phyloP scores from a whole-genome alignment of 1,284 basidiomycete genomes.

The Leccinum pallidistipes region DNA sequence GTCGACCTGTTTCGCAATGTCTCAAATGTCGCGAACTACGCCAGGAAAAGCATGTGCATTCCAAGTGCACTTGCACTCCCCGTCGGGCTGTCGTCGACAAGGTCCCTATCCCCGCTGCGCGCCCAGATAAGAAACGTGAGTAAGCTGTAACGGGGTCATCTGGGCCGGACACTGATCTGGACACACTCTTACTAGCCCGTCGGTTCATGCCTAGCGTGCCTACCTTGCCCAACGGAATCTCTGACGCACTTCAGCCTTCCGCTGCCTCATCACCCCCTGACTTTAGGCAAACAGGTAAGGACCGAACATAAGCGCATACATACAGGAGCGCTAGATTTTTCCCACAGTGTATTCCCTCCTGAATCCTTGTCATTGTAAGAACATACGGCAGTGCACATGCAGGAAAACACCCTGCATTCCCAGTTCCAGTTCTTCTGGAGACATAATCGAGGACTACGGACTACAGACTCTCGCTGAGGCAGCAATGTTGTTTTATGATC shows the following conservation, averaged over 20 bases:
- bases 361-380: slow-evolving; percentile 64
- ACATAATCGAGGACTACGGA: slow-evolving; percentile 25
- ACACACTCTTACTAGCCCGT: slow-evolving; percentile 41
- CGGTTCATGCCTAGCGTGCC: slow-evolving; percentile 60
- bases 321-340: slow-evolving; percentile 10
- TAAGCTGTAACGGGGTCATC: slow-evolving; percentile 6
- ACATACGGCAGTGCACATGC: slow-evolving; percentile 58
- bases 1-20: slow-evolving; percentile 82
- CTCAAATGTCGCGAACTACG: slow-evolving; percentile 74
- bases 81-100: slow-evolving; percentile 40
- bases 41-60: slow-evolving; percentile 70
- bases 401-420: slow-evolving; percentile 21
- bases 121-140: slow-evolving; percentile 55
- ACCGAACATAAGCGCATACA: neutral
- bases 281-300: slow-evolving; percentile 52
- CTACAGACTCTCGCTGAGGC: slow-evolving; percentile 52
- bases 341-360: slow-evolving; percentile 54
- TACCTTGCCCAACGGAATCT: slow-evolving; percentile 64
- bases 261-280: slow-evolving; percentile 33
- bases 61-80: slow-evolving; percentile 64
- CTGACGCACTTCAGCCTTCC: slow-evolving; percentile 39
- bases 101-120: slow-evolving; percentile 36
- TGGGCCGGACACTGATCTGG: slow-evolving; percentile 6
- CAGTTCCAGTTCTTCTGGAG: slow-evolving; percentile 15
- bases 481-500: slow-evolving; percentile 42